Evolutionary conservation across 2,329 filamentous ascomycete genomes (phyloP).

Genomic region (Albifimbria verrucaria): DNA sequence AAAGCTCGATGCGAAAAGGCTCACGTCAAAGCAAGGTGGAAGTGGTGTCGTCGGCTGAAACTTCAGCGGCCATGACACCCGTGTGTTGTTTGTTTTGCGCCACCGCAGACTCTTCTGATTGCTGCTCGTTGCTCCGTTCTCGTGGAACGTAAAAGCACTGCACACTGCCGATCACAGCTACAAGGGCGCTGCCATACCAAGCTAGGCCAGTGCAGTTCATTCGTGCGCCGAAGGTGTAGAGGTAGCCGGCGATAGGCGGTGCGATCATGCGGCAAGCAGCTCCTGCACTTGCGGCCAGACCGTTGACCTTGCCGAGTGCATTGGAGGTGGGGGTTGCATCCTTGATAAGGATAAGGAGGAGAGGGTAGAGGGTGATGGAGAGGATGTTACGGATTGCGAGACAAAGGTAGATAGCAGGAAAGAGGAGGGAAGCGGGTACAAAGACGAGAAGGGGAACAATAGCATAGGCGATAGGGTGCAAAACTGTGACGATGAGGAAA

Average conservation of each 20-base stretch:
- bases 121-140: slow-evolving; percentile 16
- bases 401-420: slow-evolving; percentile 56
- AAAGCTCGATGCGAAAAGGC: neutral
- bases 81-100: slow-evolving; percentile 12
- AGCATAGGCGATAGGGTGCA: slow-evolving; percentile 61
- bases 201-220: slow-evolving; percentile 58
- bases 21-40: neutral
- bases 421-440: slow-evolving; percentile 49
- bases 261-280: slow-evolving; percentile 66
- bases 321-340: slow-evolving; percentile 56
- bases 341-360: slow-evolving; percentile 66
- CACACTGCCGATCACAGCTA: slow-evolving; percentile 53
- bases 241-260: slow-evolving; percentile 60
- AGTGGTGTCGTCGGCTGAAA: slow-evolving; percentile 20
- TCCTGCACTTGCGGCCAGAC: slow-evolving; percentile 61
- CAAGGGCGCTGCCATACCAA: slow-evolving; percentile 60
- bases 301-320: slow-evolving; percentile 63
- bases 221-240: slow-evolving; percentile 59
- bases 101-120: slow-evolving; percentile 25
- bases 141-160: slow-evolving; percentile 57
- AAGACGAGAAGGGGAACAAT: slow-evolving; percentile 57
- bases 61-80: slow-evolving; percentile 23
- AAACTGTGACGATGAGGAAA: slow-evolving; percentile 54
- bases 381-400: slow-evolving; percentile 57
- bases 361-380: slow-evolving; percentile 62